Percentiles rank a stretch among this genome's conserved stretches.
phyloP scores from a whole-genome alignment of 345 rosid species.

The Aquilaria sinensis region DNA sequence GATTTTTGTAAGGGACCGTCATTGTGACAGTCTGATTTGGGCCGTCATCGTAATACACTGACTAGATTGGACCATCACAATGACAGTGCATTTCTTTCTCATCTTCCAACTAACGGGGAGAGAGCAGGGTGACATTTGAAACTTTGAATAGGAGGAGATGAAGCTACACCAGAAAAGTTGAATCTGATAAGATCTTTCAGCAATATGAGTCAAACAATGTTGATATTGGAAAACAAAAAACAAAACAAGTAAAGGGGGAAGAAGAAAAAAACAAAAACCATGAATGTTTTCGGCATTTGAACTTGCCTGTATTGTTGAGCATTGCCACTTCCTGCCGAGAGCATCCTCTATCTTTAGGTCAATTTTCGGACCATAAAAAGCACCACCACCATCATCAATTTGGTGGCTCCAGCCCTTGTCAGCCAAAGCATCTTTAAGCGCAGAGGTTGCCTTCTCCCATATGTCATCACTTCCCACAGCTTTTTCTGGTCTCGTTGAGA shows the following conservation, averaged over 20 bases:
- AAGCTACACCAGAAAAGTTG: too few species aligned
- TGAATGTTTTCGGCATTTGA: background rate
- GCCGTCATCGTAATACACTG: too few species aligned
- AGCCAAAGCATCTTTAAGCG: constrained; percentile 76
- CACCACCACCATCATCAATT: constrained; percentile 98
- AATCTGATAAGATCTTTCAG: too few species aligned
- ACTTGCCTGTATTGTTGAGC: constrained; percentile 90
- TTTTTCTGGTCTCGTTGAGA: constrained; percentile 95
- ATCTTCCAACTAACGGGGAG: too few species aligned
- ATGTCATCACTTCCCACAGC: constrained; percentile 81
- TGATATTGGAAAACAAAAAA: too few species aligned
- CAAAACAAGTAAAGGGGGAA: background rate
- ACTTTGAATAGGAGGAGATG: too few species aligned
- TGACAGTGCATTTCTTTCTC: too few species aligned
- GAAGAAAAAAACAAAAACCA: background rate
- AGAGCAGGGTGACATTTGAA: too few species aligned
- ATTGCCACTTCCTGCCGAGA: constrained; percentile 97
- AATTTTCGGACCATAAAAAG: constrained; percentile 96
- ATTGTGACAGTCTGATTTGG: too few species aligned
- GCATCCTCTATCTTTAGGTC: constrained; percentile 97
- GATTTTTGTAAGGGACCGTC: too few species aligned
- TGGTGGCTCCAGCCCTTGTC: constrained; percentile 92
- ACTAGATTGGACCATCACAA: too few species aligned
- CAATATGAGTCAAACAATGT: too few species aligned
- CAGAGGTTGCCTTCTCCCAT: constrained; percentile 89